Evolutionary conservation across 2,329 filamentous ascomycete species (phyloP).

Genomic region (Trichoderma sp.): DNA sequence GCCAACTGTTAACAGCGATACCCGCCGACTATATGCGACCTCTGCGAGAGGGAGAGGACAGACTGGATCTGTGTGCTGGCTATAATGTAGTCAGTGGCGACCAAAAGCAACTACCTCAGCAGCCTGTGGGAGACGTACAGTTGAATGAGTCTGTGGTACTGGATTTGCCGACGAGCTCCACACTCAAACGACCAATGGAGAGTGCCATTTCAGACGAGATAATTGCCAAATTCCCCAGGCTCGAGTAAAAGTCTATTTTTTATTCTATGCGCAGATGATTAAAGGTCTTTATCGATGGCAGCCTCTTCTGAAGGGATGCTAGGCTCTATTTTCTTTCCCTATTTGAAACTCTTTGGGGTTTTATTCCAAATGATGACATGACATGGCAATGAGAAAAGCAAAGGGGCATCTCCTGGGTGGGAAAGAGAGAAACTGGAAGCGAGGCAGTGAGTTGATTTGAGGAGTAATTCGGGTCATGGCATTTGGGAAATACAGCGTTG

Average conservation of each 20-base stretch:
- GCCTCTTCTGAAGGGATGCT: background rate
- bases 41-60: slow-evolving; percentile 33
- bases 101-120: background rate
- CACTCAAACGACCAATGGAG: slow-evolving; percentile 12
- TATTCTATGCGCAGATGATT: background rate
- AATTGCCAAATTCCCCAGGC: background rate
- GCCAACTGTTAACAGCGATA: slow-evolving; percentile 37
- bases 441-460: background rate
- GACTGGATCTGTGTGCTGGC: slow-evolving; percentile 35
- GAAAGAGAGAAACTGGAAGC: background rate
- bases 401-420: background rate
- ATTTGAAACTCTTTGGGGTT: background rate
- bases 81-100: slow-evolving; percentile 24
- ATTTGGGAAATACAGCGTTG: background rate
- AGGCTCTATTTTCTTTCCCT: background rate
- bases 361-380: background rate
- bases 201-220: background rate
- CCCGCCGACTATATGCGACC: slow-evolving; percentile 36
- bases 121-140: background rate
- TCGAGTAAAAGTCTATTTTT: background rate
- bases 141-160: background rate
- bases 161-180: background rate
- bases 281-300: background rate
- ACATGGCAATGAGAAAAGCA: background rate
- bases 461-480: background rate